Base-by-base conservation (phyloP, 2,329 filamentous ascomycete genomes). In the Xylaria sp. region DNA sequence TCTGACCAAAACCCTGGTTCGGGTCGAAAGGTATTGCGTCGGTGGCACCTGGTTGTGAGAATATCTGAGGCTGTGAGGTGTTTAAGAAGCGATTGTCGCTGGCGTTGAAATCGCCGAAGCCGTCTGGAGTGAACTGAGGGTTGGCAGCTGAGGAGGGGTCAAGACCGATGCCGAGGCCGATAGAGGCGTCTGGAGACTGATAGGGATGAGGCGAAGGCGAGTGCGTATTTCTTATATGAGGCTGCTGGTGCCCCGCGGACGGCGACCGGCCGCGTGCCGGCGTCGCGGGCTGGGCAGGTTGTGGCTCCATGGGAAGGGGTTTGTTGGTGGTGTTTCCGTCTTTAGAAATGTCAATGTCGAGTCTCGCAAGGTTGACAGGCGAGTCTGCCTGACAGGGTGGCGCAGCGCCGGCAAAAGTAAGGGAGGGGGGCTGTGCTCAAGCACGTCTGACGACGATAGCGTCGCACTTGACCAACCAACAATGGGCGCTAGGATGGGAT, bases 191-290 rank as follows among this genome's bases (percentile, higher is more conserved):
- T 77, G 84, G 84, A 78, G 84, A 82, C 78, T 85, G 83, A 76
- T 86, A 87, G 75, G 84, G 84, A 80, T 81, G 85, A 79, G 86
- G 87, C 78, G 88, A 88, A 75, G 89, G 87, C 75, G 90, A 91
- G 80, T 88, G 89, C 73, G 83, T 86, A 79, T 89, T 88, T 79
- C 86, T 91, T 90, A 92, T 91, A 90, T 89, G 85, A 83, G 83
- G 81, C 76, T 87, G 84, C 74, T 85, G 85, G 76, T 87, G 85
- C 72, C 84, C 84, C 77, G 84, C 83, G 76, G 90, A 90, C 73
- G 86, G 87, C 74, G 89, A 91, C 77, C 88, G 88, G 78, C 88
- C 88, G 78, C 87, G 76, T 75, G 77, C 75, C 76, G 80, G 77
- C 71, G 72, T 73, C 68, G 69, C 71, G 69, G 68, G 66, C 66